Base-by-base conservation (phyloP, 1,284 basidiomycete species). In the Tylopilus sp. region DNA sequence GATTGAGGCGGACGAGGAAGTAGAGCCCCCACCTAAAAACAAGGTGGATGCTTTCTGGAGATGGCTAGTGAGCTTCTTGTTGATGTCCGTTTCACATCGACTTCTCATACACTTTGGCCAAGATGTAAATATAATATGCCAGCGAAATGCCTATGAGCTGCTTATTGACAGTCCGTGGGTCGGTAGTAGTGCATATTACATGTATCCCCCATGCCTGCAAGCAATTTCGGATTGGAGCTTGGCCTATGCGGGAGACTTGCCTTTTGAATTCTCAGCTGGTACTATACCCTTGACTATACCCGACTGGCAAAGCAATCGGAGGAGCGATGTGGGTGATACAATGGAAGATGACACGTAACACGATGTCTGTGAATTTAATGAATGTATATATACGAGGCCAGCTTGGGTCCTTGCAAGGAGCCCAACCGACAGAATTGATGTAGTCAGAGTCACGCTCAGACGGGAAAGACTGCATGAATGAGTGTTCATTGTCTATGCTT, bases 21-120 rank as follows among this genome's bases (percentile, higher is more conserved):
- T 89, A 46, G 89, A 91, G 31, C 77, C 77, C 7, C 80, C 82
- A 16, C 85, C 87, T 12, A 81, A 62, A 59, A 91, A 88, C 62
- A 75, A 67, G 59, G 5, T 75, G 6, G 84, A 88, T 51, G 80
- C 79, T 26, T 77, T 89, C 67, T 89, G 86, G 87, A 68, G 63
- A 48, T 85, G 81, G 84, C 67, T 89, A 66, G 84, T 88, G 55
- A 71, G 84, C 44, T 41, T 71, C 8, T 2, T 5, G 15, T 42
- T 43, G 19, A 40, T 21, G 10, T 43, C 33, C 6, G 31, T 18
- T 34, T 43, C 21, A 4, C 12, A 30, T 23, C 28, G 7, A 16
- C 9, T 19, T 43, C 47, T 58, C 18, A 51, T 15, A 21, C 41
- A 4, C 31, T 13, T 35, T 44, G 21, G 7, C 16, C 48, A 44